Percentiles rank a stretch among this genome's conserved stretches.
Conservation (phyloP, 345 rosid genomes). For the Ceriops decandra region DNA sequence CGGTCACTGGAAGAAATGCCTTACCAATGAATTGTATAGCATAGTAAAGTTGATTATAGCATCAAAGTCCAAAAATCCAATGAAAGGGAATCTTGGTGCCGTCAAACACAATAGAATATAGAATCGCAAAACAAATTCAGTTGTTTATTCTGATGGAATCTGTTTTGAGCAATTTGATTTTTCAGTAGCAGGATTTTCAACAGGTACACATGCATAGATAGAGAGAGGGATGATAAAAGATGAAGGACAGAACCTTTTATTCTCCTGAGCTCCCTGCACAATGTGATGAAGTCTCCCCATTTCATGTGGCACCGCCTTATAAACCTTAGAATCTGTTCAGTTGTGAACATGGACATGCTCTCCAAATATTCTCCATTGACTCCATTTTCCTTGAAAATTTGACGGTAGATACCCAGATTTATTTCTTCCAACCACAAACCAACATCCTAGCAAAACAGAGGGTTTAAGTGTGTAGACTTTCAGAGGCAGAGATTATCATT, state of each 20-base stretch:
- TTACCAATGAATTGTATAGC: neutral
- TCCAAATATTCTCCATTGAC: constrained; percentile 95
- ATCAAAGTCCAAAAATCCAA: neutral
- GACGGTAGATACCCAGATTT: constrained; percentile 84
- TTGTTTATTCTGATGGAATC: too few relatives aligned
- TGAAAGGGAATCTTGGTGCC: too few relatives aligned
- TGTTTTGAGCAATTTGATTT: too few relatives aligned
- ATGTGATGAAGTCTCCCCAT: constrained; percentile 98
- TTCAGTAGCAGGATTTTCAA: neutral
- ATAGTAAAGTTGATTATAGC: neutral
- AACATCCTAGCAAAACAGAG: constrained; percentile 57
- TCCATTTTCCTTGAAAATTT: constrained; percentile 80
- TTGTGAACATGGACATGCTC: constrained; percentile 97
- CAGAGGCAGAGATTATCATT: neutral
- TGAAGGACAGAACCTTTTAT: constrained; percentile 62
- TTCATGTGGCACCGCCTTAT: constrained; percentile 99
- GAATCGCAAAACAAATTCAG: too few relatives aligned
- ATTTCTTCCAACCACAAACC: constrained; percentile 96
- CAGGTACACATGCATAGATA: neutral
- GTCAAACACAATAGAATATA: too few relatives aligned
- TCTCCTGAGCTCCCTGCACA: constrained; percentile 93
- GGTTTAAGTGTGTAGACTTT: constrained; percentile 6
- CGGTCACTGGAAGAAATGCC: too few relatives aligned
- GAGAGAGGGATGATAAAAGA: neutral
- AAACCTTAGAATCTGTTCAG: constrained; percentile 95